A percentile compares a stretch with the other conserved stretches of the same genome.
These are phyloP conservation scores for Populus nigra DNA, from an alignment of 345 rosid genomes.

Conservation along the genomic window DNA sequence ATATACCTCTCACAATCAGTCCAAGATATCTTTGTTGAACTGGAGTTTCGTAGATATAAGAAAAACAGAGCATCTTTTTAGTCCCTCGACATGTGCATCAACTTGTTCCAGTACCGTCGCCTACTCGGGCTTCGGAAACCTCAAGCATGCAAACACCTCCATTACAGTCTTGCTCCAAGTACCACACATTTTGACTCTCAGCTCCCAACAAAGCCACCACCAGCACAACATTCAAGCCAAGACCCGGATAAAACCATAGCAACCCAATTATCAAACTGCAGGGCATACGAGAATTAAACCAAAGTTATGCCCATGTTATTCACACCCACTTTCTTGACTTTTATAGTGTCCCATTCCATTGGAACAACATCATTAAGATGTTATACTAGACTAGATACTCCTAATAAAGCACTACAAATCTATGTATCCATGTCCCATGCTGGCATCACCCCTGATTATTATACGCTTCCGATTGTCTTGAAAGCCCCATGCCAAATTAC, in stretches of 20 bases:
- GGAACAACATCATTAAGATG: slow-evolving; percentile 72
- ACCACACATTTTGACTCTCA: slow-evolving; percentile 5
- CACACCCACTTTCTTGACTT: slow-evolving; percentile 44
- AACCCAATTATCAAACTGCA: slow-evolving; percentile 42
- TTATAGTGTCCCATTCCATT: slow-evolving; percentile 43
- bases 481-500: slow-evolving; percentile 53
- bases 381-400: slow-evolving; percentile 54
- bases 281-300: slow-evolving; percentile 40
- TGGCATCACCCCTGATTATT: slow-evolving; percentile 58
- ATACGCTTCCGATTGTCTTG: slow-evolving; percentile 60
- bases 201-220: neutral
- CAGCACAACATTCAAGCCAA: slow-evolving; percentile 18
- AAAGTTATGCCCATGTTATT: slow-evolving; percentile 50
- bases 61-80: no score
- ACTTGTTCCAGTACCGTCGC: neutral
- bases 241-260: slow-evolving; percentile 38
- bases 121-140: neutral
- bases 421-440: slow-evolving; percentile 57
- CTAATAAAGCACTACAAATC: slow-evolving; percentile 43
- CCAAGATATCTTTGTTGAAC: no score
- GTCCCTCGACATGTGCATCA: slow-evolving; percentile 4
- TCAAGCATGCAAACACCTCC: slow-evolving; percentile 3
- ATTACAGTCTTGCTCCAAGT: slow-evolving; percentile 18
- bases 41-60: no score
- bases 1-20: no score